Percentiles rank a stretch among this genome's conserved stretches.
These are phyloP conservation scores for Zostera marina DNA, from an alignment of 116 monocot genomes.

Conservation along the genomic window DNA sequence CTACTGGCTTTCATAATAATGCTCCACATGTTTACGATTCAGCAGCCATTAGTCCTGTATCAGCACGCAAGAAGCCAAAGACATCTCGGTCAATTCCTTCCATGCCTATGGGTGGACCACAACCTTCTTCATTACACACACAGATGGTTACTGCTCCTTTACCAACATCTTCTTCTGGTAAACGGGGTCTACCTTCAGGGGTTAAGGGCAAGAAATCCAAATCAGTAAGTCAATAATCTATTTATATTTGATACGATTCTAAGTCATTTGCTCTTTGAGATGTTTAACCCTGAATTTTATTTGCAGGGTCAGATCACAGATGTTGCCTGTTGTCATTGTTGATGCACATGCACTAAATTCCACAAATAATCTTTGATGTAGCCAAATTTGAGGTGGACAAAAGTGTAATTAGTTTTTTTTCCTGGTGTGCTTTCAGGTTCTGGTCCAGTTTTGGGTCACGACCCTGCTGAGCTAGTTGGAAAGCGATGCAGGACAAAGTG, in stretches of 20 bases:
- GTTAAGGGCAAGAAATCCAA: slow-evolving; percentile 65
- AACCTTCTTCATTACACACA: slow-evolving; percentile 40
- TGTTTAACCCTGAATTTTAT: background rate
- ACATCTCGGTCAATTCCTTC: slow-evolving; percentile 41
- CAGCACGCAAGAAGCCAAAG: slow-evolving; percentile 73
- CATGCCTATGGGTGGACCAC: slow-evolving; percentile 40
- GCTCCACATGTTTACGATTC: slow-evolving; percentile 45
- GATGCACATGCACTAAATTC: slow-evolving; percentile 1
- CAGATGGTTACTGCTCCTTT: slow-evolving; percentile 26
- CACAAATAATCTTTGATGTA: slow-evolving; percentile 7
- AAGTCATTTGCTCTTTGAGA: background rate
- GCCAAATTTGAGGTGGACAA: slow-evolving; percentile 12
- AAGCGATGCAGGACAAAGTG: slow-evolving; percentile 71
- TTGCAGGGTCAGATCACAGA: slow-evolving; percentile 29
- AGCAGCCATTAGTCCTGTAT: slow-evolving; percentile 60
- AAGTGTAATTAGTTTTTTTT: background rate
- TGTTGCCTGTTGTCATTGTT: slow-evolving; percentile 16
- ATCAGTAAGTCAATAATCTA: slow-evolving; percentile 26
- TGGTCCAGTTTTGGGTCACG: slow-evolving; percentile 3
- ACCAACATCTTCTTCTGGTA: slow-evolving; percentile 57
- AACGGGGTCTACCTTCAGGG: slow-evolving; percentile 31
- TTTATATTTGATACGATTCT: background rate
- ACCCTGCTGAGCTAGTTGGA: slow-evolving; percentile 41
- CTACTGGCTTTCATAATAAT: slow-evolving; percentile 40
- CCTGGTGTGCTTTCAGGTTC: too few relatives aligned